Conservation (phyloP, 441 rosid genomes). For the Populus trichocarpa region DNA sequence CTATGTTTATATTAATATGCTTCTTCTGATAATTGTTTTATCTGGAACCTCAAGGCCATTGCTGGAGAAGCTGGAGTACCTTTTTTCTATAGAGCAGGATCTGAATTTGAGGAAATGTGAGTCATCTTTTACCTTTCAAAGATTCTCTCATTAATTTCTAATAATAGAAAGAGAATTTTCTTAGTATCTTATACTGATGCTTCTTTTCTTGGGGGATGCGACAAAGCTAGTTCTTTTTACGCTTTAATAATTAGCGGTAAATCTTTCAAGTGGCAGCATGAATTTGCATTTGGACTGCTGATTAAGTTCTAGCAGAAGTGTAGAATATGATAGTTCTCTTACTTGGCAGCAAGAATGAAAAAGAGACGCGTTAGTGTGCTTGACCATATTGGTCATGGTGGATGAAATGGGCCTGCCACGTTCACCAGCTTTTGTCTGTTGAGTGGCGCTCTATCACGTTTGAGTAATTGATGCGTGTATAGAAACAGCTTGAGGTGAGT, state of each 20-base stretch:
- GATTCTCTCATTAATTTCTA: background rate
- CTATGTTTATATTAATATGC: background rate
- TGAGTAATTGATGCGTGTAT: background rate
- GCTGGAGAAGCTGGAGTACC: conserved; percentile 99
- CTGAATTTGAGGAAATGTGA: conserved; percentile 99
- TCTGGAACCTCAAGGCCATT: conserved; percentile 66
- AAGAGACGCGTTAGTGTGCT: background rate
- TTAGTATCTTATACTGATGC: background rate
- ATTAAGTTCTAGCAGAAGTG: background rate
- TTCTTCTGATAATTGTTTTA: conserved; percentile 21
- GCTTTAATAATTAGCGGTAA: background rate
- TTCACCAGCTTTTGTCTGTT: background rate
- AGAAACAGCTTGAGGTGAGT: background rate
- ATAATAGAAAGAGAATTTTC: too few relatives aligned
- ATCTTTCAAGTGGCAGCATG: background rate
- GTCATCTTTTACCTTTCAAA: conserved; percentile 21
- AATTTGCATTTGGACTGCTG: background rate
- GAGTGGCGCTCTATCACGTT: background rate
- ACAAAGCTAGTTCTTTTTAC: background rate
- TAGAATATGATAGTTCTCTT: background rate
- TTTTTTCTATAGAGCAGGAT: conserved; percentile 97
- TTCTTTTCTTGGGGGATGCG: background rate
- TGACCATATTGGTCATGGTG: background rate
- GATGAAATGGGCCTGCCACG: background rate
- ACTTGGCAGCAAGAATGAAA: background rate